Conservation (phyloP, 1,139 yeast species). For the Geotrichum armillariae region DNA sequence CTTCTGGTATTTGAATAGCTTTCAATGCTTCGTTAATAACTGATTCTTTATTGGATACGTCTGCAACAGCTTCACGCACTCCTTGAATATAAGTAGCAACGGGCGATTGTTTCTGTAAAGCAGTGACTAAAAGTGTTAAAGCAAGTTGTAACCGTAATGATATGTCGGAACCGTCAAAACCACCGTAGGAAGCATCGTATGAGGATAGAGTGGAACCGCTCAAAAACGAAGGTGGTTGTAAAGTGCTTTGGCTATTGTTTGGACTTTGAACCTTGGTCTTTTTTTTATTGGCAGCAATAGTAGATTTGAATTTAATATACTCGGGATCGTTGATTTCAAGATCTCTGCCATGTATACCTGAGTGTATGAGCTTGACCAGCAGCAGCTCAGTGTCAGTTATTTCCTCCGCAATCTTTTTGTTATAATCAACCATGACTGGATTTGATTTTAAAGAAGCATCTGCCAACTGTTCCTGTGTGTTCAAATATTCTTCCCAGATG, state of each 20-base stretch:
- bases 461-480: slow-evolving; percentile 10
- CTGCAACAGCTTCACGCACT: slow-evolving; percentile 27
- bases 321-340: slow-evolving; percentile 3
- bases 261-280: slow-evolving; percentile 7
- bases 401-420: slow-evolving; percentile 14
- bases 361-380: slow-evolving; percentile 17
- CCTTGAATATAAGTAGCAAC: slow-evolving; percentile 29
- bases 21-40: slow-evolving; percentile 31
- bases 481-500: slow-evolving; percentile 20
- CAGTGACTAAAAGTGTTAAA: slow-evolving; percentile 30
- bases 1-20: slow-evolving; percentile 30
- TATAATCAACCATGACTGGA: slow-evolving; percentile 17
- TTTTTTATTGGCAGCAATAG: not conserved
- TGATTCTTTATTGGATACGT: slow-evolving; percentile 2
- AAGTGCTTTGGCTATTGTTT: not conserved
- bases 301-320: slow-evolving; percentile 1
- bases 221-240: not conserved
- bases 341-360: slow-evolving; percentile 6
- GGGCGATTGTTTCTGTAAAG: slow-evolving; percentile 29
- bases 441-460: slow-evolving; percentile 1
- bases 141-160: slow-evolving; percentile 29
- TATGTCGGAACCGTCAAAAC: slow-evolving; percentile 15
- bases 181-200: slow-evolving; percentile 7
- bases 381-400: slow-evolving; percentile 19
- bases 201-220: not conserved